These are phyloP conservation scores for Aspergillus homomorphus DNA, from an alignment of 495 filamentous ascomycete species.

Conservation along the genomic window DNA sequence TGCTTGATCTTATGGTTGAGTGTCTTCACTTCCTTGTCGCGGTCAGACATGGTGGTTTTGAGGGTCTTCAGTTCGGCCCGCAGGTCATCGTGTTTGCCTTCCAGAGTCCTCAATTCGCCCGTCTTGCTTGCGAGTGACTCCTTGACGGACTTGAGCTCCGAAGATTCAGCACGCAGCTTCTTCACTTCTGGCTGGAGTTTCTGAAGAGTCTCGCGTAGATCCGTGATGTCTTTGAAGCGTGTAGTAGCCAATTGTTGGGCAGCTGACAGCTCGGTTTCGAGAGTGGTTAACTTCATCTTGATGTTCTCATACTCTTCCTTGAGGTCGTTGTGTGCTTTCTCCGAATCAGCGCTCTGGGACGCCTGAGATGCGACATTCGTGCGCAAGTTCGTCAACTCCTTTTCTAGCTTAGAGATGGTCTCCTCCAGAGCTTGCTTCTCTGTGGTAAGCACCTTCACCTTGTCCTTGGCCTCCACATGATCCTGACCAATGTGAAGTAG, in stretches of 20 bases:
- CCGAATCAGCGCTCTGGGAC: slow-evolving; percentile 46
- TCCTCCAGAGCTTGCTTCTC: slow-evolving; percentile 60
- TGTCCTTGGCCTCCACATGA: slow-evolving; percentile 78
- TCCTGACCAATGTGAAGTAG: slow-evolving; percentile 72
- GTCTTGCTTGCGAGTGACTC: slow-evolving; percentile 68
- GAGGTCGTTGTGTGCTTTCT: slow-evolving; percentile 56
- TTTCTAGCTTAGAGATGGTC: slow-evolving; percentile 63
- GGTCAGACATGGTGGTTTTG: slow-evolving; percentile 65
- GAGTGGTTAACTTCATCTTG: slow-evolving; percentile 60
- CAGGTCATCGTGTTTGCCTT: slow-evolving; percentile 77
- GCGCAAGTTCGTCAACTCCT: slow-evolving; percentile 58
- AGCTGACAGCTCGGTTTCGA: slow-evolving; percentile 83
- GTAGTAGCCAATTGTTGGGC: slow-evolving; percentile 80
- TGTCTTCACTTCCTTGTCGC: slow-evolving; percentile 70
- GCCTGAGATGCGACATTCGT: slow-evolving; percentile 47
- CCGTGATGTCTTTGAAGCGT: slow-evolving; percentile 83
- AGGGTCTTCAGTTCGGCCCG: slow-evolving; percentile 66
- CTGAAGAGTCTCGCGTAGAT: slow-evolving; percentile 71
- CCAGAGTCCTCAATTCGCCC: slow-evolving; percentile 66
- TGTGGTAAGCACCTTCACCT: slow-evolving; percentile 62
- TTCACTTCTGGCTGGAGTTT: slow-evolving; percentile 84
- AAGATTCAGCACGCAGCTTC: slow-evolving; percentile 69
- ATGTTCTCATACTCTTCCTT: slow-evolving; percentile 71
- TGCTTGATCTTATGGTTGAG: slow-evolving; percentile 73
- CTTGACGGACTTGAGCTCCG: slow-evolving; percentile 64